These are phyloP conservation scores for Abelmoschus esculentus DNA, from an alignment of 345 rosid species.

Conservation along the genomic window DNA sequence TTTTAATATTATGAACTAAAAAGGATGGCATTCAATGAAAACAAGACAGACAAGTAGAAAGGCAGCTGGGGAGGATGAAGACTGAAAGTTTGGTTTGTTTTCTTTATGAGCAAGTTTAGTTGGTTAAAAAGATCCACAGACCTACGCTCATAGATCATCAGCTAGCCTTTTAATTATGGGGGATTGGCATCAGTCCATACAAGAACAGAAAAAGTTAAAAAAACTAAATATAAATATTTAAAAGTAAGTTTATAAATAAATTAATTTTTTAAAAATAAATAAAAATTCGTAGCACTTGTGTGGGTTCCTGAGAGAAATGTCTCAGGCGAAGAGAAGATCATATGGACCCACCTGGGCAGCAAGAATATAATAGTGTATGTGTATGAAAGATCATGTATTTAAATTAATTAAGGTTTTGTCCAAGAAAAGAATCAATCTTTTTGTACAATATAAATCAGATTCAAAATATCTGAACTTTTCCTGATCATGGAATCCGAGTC, in stretches of 20 bases:
- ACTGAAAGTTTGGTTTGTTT: too few species aligned
- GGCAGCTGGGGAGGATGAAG: background rate
- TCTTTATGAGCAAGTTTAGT: background rate
- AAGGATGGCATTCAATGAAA: background rate
- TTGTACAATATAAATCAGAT: background rate
- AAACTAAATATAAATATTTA: too few species aligned
- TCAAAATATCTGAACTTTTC: background rate
- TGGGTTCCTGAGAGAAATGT: slow-evolving; percentile 10
- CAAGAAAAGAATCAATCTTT: background rate
- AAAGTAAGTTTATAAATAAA: too few species aligned
- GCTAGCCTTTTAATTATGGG: too few species aligned
- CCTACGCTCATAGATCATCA: background rate
- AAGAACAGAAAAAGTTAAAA: too few species aligned
- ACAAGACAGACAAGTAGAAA: background rate
- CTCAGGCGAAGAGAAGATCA: slow-evolving; percentile 13
- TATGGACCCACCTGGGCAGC: background rate
- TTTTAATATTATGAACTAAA: background rate
- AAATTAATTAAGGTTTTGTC: too few species aligned
- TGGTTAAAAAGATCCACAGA: background rate
- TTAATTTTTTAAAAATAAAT: too few species aligned
- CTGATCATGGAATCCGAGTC: background rate
- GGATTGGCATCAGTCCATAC: too few species aligned
- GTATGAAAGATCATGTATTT: slow-evolving; percentile 6
- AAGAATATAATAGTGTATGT: background rate
- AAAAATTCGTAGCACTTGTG: too few species aligned